These are phyloP conservation scores for Primulina huaijiensis DNA, from an alignment of 257 asterid genomes.

Conservation along the genomic window DNA sequence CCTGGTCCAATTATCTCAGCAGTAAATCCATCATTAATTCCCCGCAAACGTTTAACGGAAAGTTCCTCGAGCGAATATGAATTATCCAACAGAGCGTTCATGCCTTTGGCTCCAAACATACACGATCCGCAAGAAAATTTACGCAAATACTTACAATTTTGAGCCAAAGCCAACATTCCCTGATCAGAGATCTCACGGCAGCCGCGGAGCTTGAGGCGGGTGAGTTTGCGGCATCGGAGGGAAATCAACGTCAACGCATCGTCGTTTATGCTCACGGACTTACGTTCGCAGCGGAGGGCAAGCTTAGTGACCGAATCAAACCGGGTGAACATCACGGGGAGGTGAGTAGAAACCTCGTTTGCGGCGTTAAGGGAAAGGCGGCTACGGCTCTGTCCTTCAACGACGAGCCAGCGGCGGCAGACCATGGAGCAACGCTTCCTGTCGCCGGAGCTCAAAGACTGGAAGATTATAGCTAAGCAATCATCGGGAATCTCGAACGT, in stretches of 20 bases:
- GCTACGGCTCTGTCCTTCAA: constrained; percentile 77
- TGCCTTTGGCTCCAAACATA: constrained; percentile 76
- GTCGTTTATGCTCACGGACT: constrained; percentile 56
- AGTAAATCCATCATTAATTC: constrained; percentile 50
- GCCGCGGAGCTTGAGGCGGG: constrained; percentile 72
- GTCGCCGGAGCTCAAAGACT: constrained; percentile 66
- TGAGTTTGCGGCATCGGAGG: constrained; percentile 50
- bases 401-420: constrained; percentile 63
- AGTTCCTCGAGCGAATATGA: constrained; percentile 67
- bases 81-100: constrained; percentile 69
- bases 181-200: constrained; percentile 69
- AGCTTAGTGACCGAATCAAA: constrained; percentile 71
- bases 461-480: constrained; percentile 68
- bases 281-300: constrained; percentile 72
- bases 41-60: constrained; percentile 68
- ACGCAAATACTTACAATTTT: constrained; percentile 54
- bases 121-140: constrained; percentile 77
- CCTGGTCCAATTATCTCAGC: constrained; percentile 73
- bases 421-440: constrained; percentile 61
- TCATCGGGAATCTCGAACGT: constrained; percentile 68
- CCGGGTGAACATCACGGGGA: constrained; percentile 53
- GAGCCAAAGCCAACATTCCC: constrained; percentile 60
- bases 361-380: constrained; percentile 61
- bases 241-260: constrained; percentile 52
- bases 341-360: constrained; percentile 33